Evolutionary conservation across 345 rosid species (phyloP).

Genomic region (Eucalyptus curtisii): DNA sequence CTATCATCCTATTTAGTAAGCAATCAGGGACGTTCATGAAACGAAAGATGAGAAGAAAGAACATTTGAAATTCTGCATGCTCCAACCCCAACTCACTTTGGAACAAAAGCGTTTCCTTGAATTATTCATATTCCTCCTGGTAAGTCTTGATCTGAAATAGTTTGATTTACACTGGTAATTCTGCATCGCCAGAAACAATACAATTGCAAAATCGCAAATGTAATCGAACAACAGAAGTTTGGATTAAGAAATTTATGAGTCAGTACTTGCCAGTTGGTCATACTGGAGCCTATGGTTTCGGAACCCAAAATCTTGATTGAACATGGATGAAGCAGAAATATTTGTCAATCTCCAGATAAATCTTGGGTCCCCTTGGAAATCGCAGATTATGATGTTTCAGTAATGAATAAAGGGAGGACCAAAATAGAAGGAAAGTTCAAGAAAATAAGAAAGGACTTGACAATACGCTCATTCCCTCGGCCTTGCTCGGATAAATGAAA

Average conservation of each 20-base stretch:
- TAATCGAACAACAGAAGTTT: background rate
- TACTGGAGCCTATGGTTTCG: background rate
- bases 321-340: background rate
- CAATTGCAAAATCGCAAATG: background rate
- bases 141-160: background rate
- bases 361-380: background rate
- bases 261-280: background rate
- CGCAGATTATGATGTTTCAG: background rate
- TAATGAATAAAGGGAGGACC: background rate
- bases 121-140: background rate
- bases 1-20: background rate
- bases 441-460: background rate
- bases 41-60: background rate
- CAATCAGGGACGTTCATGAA: background rate
- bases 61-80: background rate
- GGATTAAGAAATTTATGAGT: background rate
- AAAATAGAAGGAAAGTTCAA: background rate
- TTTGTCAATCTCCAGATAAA: background rate
- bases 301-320: background rate
- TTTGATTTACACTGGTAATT: background rate
- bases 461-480: background rate
- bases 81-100: background rate
- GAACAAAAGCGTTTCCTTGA: background rate
- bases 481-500: background rate
- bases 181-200: background rate